phyloP scores from a whole-genome alignment of 352 stramenopile genomes.

The Phytophthora palmivora region DNA sequence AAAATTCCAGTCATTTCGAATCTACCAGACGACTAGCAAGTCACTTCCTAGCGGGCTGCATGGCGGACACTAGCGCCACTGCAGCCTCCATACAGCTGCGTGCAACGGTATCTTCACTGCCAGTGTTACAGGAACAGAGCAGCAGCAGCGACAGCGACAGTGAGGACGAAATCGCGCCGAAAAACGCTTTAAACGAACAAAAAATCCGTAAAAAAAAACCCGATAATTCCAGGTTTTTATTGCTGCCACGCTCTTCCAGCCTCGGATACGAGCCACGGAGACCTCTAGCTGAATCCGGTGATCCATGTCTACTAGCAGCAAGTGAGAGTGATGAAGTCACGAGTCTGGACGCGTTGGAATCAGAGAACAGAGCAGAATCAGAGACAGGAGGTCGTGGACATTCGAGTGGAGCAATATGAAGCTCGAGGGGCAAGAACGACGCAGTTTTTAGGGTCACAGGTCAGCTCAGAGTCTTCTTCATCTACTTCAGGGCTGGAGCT shows the following conservation, averaged over 20 bases:
- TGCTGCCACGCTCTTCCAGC: conserved; percentile 27
- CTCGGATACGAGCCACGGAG: conserved; percentile 20
- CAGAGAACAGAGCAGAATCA: conserved; percentile 9
- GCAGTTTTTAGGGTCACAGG: conserved; percentile 9
- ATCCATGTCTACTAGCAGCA: conserved; percentile 35
- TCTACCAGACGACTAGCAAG: neutral
- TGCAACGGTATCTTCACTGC: conserved; percentile 21
- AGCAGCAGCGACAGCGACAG: conserved; percentile 24
- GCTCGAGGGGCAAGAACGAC: neutral
- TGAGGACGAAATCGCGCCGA: conserved; percentile 1
- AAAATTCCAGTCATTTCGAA: neutral
- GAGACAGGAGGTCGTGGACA: conserved; percentile 6
- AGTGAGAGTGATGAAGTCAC: conserved; percentile 27
- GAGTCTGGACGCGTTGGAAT: conserved; percentile 37
- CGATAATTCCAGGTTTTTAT: conserved; percentile 15
- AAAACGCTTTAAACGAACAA: neutral
- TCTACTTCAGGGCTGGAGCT: conserved; percentile 21
- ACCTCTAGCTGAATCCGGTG: conserved; percentile 13
- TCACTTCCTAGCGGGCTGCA: neutral
- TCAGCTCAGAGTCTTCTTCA: conserved; percentile 4
- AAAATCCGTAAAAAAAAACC: conserved; percentile 6
- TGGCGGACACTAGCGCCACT: conserved; percentile 6
- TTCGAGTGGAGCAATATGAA: conserved; percentile 7
- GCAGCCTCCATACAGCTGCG: conserved; percentile 7
- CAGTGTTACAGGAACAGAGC: conserved; percentile 15